These are phyloP conservation scores for Ceratocystis albifundus DNA, from an alignment of 2,329 filamentous ascomycete genomes.

Conservation along the genomic window DNA sequence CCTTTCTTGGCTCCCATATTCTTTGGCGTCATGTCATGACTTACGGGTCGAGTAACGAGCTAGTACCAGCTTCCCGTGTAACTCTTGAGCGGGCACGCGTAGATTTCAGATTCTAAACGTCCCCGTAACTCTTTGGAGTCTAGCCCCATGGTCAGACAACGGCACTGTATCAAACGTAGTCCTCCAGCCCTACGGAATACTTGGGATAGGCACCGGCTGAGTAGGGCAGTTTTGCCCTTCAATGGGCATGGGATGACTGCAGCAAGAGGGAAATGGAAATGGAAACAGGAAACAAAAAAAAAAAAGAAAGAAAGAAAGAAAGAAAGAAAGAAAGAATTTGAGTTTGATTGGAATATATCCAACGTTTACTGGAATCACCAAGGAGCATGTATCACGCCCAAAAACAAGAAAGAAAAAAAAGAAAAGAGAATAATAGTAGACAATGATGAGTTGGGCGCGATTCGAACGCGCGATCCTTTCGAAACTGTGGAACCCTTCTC, in stretches of 20 bases:
- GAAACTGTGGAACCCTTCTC: slow-evolving; percentile 23
- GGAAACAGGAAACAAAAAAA: too few relatives aligned
- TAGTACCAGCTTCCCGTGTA: background rate
- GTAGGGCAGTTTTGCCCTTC: too few relatives aligned
- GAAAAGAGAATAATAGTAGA: too few relatives aligned
- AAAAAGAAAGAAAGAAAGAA: too few relatives aligned
- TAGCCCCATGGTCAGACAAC: background rate
- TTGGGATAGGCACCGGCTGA: background rate
- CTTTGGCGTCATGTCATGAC: background rate
- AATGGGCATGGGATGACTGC: too few relatives aligned
- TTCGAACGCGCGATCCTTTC: slow-evolving; percentile 23
- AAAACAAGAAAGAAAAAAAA: too few relatives aligned
- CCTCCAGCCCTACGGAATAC: background rate
- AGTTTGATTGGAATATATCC: too few relatives aligned
- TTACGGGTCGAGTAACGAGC: background rate
- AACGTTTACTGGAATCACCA: too few relatives aligned
- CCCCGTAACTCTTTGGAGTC: background rate
- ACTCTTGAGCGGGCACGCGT: background rate
- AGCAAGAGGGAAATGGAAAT: too few relatives aligned
- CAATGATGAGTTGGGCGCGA: slow-evolving; percentile 22
- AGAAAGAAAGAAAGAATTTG: too few relatives aligned
- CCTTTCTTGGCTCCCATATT: too few relatives aligned
- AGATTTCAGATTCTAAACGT: background rate
- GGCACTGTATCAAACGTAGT: background rate
- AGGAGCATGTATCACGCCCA: too few relatives aligned